Evolutionary conservation across 768 basidiomycete species (phyloP).

Genomic region (Mycena filopes): DNA sequence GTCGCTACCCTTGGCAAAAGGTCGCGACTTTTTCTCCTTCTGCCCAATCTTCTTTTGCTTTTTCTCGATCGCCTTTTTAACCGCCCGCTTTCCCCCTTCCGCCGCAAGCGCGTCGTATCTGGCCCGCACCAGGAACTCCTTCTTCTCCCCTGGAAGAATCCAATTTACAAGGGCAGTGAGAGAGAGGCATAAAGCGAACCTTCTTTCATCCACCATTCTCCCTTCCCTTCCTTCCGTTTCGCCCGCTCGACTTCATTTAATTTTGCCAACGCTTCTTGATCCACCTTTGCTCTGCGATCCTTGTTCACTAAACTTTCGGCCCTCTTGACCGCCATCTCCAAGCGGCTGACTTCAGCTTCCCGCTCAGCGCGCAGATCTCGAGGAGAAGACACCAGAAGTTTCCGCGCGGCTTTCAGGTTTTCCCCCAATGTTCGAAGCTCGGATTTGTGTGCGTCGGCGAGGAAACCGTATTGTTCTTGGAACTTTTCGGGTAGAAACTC

Average conservation of each 20-base stretch:
- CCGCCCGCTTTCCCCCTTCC: slow-evolving; percentile 81
- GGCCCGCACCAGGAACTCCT: slow-evolving; percentile 75
- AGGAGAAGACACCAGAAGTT: slow-evolving; percentile 69
- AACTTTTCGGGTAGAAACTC: slow-evolving; percentile 74
- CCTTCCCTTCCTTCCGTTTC: slow-evolving; percentile 82
- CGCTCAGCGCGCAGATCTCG: slow-evolving; percentile 67
- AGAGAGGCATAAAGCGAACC: slow-evolving; percentile 61
- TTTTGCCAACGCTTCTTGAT: slow-evolving; percentile 71
- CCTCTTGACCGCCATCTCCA: slow-evolving; percentile 81
- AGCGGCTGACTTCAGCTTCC: slow-evolving; percentile 71
- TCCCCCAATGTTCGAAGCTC: slow-evolving; percentile 76
- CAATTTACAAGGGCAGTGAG: neutral
- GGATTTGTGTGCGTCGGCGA: slow-evolving; percentile 68
- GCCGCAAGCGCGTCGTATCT: slow-evolving; percentile 83
- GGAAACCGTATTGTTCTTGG: slow-evolving; percentile 77
- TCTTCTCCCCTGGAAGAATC: slow-evolving; percentile 74
- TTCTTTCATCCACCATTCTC: slow-evolving; percentile 86
- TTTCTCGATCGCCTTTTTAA: slow-evolving; percentile 90
- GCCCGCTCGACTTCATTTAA: slow-evolving; percentile 67
- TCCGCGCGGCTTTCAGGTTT: slow-evolving; percentile 74
- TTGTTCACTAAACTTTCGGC: slow-evolving; percentile 82
- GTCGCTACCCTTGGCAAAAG: slow-evolving; percentile 55
- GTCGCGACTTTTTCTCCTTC: slow-evolving; percentile 89
- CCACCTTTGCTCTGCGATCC: slow-evolving; percentile 74
- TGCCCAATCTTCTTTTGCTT: slow-evolving; percentile 87